Evolutionary conservation across 2,329 filamentous ascomycete genomes (phyloP).

Genomic region (Diaporthe citrichinensis): DNA sequence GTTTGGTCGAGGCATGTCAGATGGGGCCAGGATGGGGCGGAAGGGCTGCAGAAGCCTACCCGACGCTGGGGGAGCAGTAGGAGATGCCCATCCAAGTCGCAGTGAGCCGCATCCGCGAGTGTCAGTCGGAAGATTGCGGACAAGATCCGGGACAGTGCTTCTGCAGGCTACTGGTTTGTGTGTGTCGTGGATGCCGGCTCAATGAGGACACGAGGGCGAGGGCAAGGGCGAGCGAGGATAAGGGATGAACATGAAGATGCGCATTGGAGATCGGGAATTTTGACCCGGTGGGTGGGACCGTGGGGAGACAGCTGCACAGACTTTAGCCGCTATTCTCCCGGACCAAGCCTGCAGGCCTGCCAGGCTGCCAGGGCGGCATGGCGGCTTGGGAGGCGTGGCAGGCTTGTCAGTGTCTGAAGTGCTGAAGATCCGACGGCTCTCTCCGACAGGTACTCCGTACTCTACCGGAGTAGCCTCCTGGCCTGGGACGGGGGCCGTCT

Average conservation of each 20-base stretch:
- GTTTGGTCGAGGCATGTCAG: constrained; percentile 24
- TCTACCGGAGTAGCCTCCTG: no score
- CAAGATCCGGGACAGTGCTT: not conserved
- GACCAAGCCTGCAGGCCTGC: not conserved
- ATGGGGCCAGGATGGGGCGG: constrained; percentile 3
- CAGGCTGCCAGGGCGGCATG: not conserved
- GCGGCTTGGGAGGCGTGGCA: not conserved
- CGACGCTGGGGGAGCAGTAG: not conserved
- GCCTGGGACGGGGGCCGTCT: constrained; percentile 7
- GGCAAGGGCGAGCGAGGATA: no score
- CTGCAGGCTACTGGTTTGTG: not conserved
- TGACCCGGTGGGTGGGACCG: constrained; percentile 14
- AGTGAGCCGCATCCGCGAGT: not conserved
- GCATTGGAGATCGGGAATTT: constrained; percentile 20
- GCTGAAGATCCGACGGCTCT: constrained; percentile 30
- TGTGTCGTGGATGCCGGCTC: constrained; percentile 3
- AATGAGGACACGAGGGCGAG: not conserved
- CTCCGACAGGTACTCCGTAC: not conserved
- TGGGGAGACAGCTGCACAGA: constrained; percentile 19
- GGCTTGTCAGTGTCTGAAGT: constrained; percentile 20
- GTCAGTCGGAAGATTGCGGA: constrained; percentile 1
- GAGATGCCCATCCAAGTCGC: not conserved
- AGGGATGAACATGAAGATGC: not conserved
- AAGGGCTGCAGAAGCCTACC: constrained; percentile 27
- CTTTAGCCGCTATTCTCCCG: constrained; percentile 31